Evolutionary conservation across 306 rosid species (phyloP), one percentile per base, ranked within the genome.

Genomic region (Mimosa pudica): DNA sequence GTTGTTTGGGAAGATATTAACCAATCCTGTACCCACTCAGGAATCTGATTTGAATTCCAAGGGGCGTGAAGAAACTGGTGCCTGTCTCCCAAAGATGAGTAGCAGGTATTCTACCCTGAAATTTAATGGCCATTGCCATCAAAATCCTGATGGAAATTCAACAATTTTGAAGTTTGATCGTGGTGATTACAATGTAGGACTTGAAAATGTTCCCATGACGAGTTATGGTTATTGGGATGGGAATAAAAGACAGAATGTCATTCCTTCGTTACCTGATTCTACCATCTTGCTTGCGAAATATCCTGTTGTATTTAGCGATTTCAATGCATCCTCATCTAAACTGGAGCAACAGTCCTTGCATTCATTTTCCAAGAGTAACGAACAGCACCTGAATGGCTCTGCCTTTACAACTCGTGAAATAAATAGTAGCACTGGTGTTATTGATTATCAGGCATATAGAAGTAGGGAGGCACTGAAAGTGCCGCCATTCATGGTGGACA

Each of bases 1-100:
- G 76, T 88, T 96, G 80, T 93, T 93, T 60, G 99, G 99, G 30
- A 87, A 91, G 87, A 93, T 96, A 84, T 89, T 93, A 2, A 89
- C 90, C 67, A 85, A 84, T 83, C 82, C 97, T 30, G 87, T 92
- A 62, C 81, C 92, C 17, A 8, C 35, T 44, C 90, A 86, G 79
- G 87, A 82, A 48, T 77, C 87, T 13, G 85, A 68, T 81, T 75
- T 87, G 76, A 82, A 75, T 73, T 48, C 84, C 45, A 79, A 73
- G 69, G 92, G 82, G 68, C 83, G 75, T 77, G 91, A 86, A 77
- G 93, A 85, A 79, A 87, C 81, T 42, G 87, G 87, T 52, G 69
- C 60, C 41, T 81, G 76, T 78, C 67, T 48, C 66, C 85, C 86
- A 6, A 91, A 81, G 79, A 74, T 66, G 16, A 82, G 87, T 83